phyloP scores from a whole-genome alignment of 306 rosid species.

The Malus sylvestris region DNA sequence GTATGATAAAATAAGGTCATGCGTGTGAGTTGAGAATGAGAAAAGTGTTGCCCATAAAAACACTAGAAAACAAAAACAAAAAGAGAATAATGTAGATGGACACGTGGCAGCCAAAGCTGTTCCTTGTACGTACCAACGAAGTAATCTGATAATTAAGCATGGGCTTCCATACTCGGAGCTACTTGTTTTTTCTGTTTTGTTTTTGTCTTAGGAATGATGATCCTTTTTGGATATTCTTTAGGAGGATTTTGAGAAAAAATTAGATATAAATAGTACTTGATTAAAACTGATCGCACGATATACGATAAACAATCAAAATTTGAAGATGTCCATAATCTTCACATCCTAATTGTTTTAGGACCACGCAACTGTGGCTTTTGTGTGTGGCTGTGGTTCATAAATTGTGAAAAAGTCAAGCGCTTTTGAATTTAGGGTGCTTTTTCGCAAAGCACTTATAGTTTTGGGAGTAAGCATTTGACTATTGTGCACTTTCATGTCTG shows the following conservation, averaged over 20 bases:
- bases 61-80: not conserved
- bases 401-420: not conserved
- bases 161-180: constrained; percentile 10
- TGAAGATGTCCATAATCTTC: rapidly evolving
- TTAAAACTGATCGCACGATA: no score
- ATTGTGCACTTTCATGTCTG: not conserved
- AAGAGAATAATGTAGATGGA: no score
- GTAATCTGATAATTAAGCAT: not conserved
- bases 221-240: rapidly evolving
- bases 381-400: not conserved
- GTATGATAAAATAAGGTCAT: not conserved
- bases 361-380: not conserved
- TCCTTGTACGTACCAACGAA: not conserved
- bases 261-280: no score
- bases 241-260: no score
- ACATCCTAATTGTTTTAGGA: not conserved
- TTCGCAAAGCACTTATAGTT: not conserved
- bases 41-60: not conserved
- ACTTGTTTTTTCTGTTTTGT: not conserved
- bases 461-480: not conserved
- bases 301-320: no score
- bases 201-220: not conserved
- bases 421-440: not conserved
- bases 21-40: not conserved
- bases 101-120: not conserved